Percentiles rank a stretch among this genome's conserved stretches.
phyloP scores from a whole-genome alignment of 257 asterid species.

The Paulownia fortunei region DNA sequence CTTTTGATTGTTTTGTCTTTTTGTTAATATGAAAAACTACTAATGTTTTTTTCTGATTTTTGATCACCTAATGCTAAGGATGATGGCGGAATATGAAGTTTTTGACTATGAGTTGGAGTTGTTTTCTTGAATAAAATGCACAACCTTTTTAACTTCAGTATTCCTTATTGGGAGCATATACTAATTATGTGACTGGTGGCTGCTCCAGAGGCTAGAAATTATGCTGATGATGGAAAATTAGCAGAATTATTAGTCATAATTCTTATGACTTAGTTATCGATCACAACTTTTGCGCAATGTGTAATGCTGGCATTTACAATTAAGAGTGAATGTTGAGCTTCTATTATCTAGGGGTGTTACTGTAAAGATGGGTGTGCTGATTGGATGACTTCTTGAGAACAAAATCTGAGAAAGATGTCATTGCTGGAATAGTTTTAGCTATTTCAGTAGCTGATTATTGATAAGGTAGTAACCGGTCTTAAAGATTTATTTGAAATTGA shows the following conservation, averaged over 20 bases:
- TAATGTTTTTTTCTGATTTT: neutral
- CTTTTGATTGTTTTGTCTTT: conserved; percentile 7
- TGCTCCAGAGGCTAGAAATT: neutral
- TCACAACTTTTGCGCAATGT: neutral
- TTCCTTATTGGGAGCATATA: neutral
- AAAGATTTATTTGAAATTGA: neutral
- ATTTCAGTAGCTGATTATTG: neutral
- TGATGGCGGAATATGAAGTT: neutral
- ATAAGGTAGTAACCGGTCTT: neutral
- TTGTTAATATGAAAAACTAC: neutral
- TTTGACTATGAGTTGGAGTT: neutral
- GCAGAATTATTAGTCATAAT: neutral
- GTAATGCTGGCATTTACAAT: neutral
- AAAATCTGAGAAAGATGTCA: neutral
- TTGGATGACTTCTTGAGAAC: neutral
- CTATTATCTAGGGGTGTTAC: neutral
- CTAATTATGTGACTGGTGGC: neutral
- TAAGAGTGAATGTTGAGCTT: neutral
- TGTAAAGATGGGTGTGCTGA: neutral
- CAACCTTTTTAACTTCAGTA: neutral
- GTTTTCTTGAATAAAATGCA: neutral
- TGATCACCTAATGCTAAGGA: conserved; percentile 6
- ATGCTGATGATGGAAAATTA: neutral
- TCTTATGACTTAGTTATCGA: neutral
- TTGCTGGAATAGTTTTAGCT: conserved; percentile 8